Percentiles rank a stretch among this genome's conserved stretches.
Evolutionary conservation across 78 protist genomes (phyloP).

Genomic region (Dictyostelium purpureum): DNA sequence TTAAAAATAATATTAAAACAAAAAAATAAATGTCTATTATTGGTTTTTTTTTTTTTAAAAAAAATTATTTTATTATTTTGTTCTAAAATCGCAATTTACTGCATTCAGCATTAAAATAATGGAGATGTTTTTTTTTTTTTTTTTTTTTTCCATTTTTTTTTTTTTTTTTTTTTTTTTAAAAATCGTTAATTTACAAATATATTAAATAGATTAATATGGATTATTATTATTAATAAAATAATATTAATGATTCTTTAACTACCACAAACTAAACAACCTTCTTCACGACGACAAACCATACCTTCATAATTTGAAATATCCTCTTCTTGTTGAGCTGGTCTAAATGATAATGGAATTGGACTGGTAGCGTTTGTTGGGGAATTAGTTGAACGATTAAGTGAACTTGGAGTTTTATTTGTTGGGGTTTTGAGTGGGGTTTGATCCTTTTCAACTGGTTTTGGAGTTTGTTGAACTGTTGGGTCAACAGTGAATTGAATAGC

Average conservation of each 20-base stretch:
- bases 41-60: too few relatives aligned
- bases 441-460: background rate
- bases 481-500: constrained; percentile 99
- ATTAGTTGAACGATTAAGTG: background rate
- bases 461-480: constrained; percentile 2
- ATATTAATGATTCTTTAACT: constrained; percentile 31
- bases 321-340: constrained; percentile 29
- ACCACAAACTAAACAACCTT: constrained; percentile 79
- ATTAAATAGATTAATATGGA: too few relatives aligned
- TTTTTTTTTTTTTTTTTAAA: too few relatives aligned
- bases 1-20: too few relatives aligned
- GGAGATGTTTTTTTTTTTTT: too few relatives aligned
- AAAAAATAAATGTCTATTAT: too few relatives aligned
- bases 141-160: too few relatives aligned
- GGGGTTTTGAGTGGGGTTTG: constrained; percentile 16
- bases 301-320: constrained; percentile 10
- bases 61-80: too few relatives aligned
- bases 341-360: constrained; percentile 39
- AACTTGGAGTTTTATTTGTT: constrained; percentile 49
- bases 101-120: too few relatives aligned
- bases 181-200: too few relatives aligned
- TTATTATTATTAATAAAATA: too few relatives aligned
- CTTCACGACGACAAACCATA: constrained; percentile 77
- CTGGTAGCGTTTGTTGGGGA: constrained; percentile 15
- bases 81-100: too few relatives aligned